phyloP scores from a whole-genome alignment of 257 asterid genomes.

The Capsicum rhomboideum region DNA sequence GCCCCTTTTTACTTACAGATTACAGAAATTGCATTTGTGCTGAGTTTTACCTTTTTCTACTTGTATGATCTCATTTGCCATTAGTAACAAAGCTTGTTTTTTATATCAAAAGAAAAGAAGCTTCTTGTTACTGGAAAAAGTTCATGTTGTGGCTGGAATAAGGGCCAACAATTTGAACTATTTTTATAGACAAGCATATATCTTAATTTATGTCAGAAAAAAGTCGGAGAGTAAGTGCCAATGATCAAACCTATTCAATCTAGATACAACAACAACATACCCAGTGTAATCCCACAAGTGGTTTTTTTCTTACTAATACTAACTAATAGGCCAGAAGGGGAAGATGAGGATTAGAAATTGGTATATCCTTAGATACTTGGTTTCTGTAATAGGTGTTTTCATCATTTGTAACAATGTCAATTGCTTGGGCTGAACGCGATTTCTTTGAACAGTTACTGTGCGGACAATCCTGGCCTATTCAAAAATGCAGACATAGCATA shows the following conservation, averaged over 20 bases:
- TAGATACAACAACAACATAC: not conserved
- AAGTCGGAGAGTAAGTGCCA: not conserved
- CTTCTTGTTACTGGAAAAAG: not conserved
- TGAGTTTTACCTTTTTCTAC: not conserved
- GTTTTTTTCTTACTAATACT: no score
- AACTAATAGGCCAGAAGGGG: no score
- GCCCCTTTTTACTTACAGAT: not conserved
- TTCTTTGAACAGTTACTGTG: constrained; percentile 68
- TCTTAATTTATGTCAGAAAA: not conserved
- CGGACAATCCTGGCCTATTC: constrained; percentile 90
- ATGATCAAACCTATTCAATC: not conserved
- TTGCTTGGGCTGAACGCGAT: constrained; percentile 13
- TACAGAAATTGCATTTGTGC: not conserved
- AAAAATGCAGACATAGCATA: constrained; percentile 98
- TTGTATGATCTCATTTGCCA: not conserved
- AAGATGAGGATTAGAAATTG: not conserved
- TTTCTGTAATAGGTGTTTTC: not conserved
- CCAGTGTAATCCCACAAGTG: no score
- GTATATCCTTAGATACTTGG: not conserved
- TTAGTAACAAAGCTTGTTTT: not conserved
- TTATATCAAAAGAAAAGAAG: not conserved
- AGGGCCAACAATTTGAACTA: not conserved
- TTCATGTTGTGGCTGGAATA: not conserved
- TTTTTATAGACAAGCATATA: not conserved
- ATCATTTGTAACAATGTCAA: not conserved